These are phyloP conservation scores for Phytomonas sp. DNA, from an alignment of 208 protist species.

Conservation along the genomic window DNA sequence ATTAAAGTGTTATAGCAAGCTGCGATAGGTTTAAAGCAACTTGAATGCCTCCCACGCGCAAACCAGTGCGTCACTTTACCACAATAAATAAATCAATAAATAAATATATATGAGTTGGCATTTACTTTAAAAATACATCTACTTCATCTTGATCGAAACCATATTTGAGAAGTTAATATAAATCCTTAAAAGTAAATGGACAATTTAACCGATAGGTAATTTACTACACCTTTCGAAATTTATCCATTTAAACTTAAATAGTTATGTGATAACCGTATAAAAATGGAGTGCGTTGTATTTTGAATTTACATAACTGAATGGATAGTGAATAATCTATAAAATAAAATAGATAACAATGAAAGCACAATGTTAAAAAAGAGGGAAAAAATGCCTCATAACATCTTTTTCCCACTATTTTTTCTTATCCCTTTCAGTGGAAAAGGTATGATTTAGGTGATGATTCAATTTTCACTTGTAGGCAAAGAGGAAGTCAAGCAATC, in stretches of 20 bases:
- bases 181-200: not conserved
- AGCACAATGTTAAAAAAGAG: not conserved
- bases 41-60: not conserved
- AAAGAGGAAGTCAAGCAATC: not conserved
- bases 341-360: not conserved
- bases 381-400: not conserved
- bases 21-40: not conserved
- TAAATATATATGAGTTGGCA: slow-evolving; percentile 12
- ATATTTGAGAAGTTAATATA: not conserved
- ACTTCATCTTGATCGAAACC: not conserved
- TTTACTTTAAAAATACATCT: slow-evolving; percentile 6
- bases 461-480: not conserved
- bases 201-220: not conserved
- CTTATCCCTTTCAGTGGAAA: not conserved
- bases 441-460: not conserved
- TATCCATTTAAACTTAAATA: not conserved
- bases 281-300: not conserved
- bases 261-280: not conserved
- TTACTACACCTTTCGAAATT: not conserved
- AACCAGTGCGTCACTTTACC: not conserved
- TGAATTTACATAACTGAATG: not conserved
- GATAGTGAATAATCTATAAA: not conserved
- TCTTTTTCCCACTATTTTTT: slow-evolving; percentile 7
- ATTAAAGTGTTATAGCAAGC: not conserved
- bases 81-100: not conserved